A percentile compares a stretch with the other conserved stretches of the same genome.
Conservation (phyloP, 2,329 filamentous ascomycete genomes). For the Verticillium klebahnii region DNA sequence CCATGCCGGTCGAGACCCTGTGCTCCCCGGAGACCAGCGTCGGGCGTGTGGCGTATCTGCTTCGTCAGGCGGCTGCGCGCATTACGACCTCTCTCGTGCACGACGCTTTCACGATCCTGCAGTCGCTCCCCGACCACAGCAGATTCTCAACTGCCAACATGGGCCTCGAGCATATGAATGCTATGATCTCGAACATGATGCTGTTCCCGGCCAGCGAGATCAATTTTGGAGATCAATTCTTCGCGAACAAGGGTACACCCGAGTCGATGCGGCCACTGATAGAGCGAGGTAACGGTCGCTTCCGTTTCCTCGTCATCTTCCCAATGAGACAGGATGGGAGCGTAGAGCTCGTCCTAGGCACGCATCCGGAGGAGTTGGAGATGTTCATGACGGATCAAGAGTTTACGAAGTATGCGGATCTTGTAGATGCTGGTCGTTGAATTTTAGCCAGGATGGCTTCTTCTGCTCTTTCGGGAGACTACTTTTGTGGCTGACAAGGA, state of each 20-base stretch:
- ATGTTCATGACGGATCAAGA: slow-evolving; percentile 19
- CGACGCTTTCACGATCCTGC: slow-evolving; percentile 21
- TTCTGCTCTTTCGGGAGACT: too few species aligned
- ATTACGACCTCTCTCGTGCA: slow-evolving; percentile 20
- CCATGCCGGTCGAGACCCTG: slow-evolving; percentile 18
- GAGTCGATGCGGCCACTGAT: slow-evolving; percentile 22
- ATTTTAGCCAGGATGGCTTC: not conserved
- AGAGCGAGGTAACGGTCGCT: slow-evolving; percentile 18
- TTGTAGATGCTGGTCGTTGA: not conserved
- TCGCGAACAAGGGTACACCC: slow-evolving; percentile 18
- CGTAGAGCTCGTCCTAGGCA: slow-evolving; percentile 20
- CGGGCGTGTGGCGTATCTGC: slow-evolving; percentile 15
- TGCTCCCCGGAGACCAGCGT: slow-evolving; percentile 21
- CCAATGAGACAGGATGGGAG: slow-evolving; percentile 22
- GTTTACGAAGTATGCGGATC: slow-evolving; percentile 18
- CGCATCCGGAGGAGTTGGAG: slow-evolving; percentile 20
- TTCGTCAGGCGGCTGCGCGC: slow-evolving; percentile 19
- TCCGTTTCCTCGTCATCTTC: slow-evolving; percentile 20
- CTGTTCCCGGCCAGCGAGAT: slow-evolving; percentile 21
- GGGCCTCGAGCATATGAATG: slow-evolving; percentile 20
- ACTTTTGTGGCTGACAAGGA: too few species aligned
- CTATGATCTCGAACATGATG: slow-evolving; percentile 25
- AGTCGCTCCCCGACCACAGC: slow-evolving; percentile 18
- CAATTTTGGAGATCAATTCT: slow-evolving; percentile 20
- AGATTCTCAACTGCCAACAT: slow-evolving; percentile 16